phyloP scores from a whole-genome alignment of 2,329 filamentous ascomycete species.

The Coniochaeta sp. region DNA sequence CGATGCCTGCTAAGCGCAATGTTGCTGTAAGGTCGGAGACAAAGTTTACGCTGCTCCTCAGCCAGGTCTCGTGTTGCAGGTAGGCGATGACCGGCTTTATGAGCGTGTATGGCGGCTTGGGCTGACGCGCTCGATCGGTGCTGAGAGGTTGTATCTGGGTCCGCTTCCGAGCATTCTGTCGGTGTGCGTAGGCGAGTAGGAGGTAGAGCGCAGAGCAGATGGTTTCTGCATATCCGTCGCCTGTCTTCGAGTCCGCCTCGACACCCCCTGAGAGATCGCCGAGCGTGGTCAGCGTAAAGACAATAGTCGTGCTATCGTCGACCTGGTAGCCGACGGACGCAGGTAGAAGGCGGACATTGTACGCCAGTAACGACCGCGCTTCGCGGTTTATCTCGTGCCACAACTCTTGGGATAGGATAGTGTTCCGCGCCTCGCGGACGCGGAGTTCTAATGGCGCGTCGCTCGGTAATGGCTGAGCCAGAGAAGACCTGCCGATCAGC shows the following conservation, averaged over 20 bases:
- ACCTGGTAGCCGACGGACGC: slow-evolving; percentile 48
- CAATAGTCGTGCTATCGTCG: slow-evolving; percentile 45
- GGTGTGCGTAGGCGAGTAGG: slow-evolving; percentile 71
- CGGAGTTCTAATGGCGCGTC: slow-evolving; percentile 57
- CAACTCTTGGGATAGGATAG: slow-evolving; percentile 75
- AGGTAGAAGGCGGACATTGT: slow-evolving; percentile 59
- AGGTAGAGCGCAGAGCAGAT: slow-evolving; percentile 64
- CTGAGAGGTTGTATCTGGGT: slow-evolving; percentile 44
- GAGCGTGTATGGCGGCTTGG: slow-evolving; percentile 37
- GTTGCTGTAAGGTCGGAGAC: slow-evolving; percentile 34
- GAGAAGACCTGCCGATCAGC: slow-evolving; percentile 48
- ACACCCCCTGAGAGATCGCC: slow-evolving; percentile 32
- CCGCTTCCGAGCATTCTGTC: slow-evolving; percentile 62
- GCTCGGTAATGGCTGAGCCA: slow-evolving; percentile 45
- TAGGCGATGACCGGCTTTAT: slow-evolving; percentile 45
- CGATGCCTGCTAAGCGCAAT: slow-evolving; percentile 38
- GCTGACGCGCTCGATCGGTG: slow-evolving; percentile 23
- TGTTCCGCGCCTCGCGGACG: slow-evolving; percentile 70
- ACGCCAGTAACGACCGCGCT: slow-evolving; percentile 62
- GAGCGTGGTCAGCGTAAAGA: slow-evolving; percentile 60
- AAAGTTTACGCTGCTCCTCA: slow-evolving; percentile 30
- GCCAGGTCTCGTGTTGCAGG: slow-evolving; percentile 33
- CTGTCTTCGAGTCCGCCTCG: slow-evolving; percentile 19
- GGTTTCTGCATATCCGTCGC: slow-evolving; percentile 52
- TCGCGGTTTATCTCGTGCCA: slow-evolving; percentile 87